phyloP scores from a whole-genome alignment of 108 stramenopile species.

The Cyclotella sp. region DNA sequence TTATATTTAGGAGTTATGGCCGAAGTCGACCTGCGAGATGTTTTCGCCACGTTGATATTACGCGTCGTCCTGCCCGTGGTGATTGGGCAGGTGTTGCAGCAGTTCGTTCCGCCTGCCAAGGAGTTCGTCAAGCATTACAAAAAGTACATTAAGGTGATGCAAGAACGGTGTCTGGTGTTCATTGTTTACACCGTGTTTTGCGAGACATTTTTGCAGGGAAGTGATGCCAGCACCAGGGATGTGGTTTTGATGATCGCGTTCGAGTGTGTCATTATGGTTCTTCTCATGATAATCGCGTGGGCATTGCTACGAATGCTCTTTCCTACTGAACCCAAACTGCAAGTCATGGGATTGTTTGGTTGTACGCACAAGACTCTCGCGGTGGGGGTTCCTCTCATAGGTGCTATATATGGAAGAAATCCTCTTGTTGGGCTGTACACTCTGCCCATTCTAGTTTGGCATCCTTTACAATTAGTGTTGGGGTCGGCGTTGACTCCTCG shows the following conservation, averaged over 20 bases:
- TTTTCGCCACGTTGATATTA: conserved; percentile 59
- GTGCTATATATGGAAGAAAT: conserved; percentile 66
- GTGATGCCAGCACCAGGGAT: conserved; percentile 38
- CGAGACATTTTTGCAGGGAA: conserved; percentile 52
- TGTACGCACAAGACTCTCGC: conserved; percentile 76
- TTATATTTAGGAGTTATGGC: conserved; percentile 55
- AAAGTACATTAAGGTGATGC: conserved; percentile 53
- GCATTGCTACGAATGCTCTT: conserved; percentile 46
- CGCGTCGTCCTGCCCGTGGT: conserved; percentile 64
- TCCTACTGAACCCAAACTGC: conserved; percentile 48
- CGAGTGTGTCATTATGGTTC: conserved; percentile 42
- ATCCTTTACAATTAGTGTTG: conserved; percentile 72
- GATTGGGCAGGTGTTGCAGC: conserved; percentile 65
- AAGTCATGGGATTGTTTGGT: conserved; percentile 72
- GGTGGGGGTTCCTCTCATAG: conserved; percentile 79
- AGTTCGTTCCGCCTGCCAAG: conserved; percentile 35
- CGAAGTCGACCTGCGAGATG: conserved; percentile 47
- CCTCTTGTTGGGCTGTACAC: conserved; percentile 62
- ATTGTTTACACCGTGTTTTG: conserved; percentile 77
- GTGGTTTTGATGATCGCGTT: conserved; percentile 59
- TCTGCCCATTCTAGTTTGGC: conserved; percentile 79
- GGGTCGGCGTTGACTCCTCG: conserved; percentile 53
- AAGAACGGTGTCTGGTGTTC: conserved; percentile 62
- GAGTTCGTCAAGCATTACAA: conserved; percentile 58
- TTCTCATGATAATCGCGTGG: conserved; percentile 64